Percentiles rank a stretch among this genome's conserved stretches.
These are phyloP conservation scores for Haplosporangium sp. DNA, from an alignment of 371 early-diverging fungal genomes.

Conservation along the genomic window DNA sequence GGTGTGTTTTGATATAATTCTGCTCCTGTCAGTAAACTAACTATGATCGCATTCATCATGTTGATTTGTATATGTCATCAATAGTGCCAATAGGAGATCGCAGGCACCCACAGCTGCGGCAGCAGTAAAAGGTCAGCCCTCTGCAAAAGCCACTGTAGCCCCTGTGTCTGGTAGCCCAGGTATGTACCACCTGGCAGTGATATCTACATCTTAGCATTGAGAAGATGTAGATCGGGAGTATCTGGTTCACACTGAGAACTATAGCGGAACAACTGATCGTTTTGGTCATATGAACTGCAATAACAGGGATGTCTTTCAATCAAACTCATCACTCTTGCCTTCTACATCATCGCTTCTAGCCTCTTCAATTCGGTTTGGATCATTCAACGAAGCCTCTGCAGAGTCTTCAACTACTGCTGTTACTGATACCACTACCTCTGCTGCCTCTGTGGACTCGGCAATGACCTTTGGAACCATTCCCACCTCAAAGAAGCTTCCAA, in stretches of 20 bases:
- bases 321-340: slow-evolving; percentile 2
- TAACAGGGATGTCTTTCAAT: not conserved
- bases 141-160: slow-evolving; percentile 21
- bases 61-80: slow-evolving; percentile 15
- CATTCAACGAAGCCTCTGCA: slow-evolving; percentile 60
- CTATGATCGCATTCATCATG: not conserved
- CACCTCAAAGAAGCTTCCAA: slow-evolving; percentile 53
- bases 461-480: slow-evolving; percentile 62
- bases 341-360: slow-evolving; percentile 32
- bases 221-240: no score
- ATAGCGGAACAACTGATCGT: no score
- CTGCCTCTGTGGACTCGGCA: slow-evolving; percentile 33
- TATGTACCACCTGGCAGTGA: not conserved
- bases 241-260: not conserved
- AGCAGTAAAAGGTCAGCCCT: slow-evolving; percentile 39
- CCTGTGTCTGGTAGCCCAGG: slow-evolving; percentile 3
- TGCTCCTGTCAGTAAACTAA: slow-evolving; percentile 2
- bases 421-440: slow-evolving; percentile 27
- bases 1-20: slow-evolving; percentile 1
- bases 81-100: slow-evolving; percentile 50
- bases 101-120: slow-evolving; percentile 51
- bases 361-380: slow-evolving; percentile 67
- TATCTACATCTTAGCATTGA: no score
- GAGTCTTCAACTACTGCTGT: slow-evolving; percentile 34
- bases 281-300: not conserved